A percentile compares a stretch with the other conserved stretches of the same genome.
Evolutionary conservation across 495 filamentous ascomycete genomes (phyloP).

Genomic region (Penicillium cinerascens): DNA sequence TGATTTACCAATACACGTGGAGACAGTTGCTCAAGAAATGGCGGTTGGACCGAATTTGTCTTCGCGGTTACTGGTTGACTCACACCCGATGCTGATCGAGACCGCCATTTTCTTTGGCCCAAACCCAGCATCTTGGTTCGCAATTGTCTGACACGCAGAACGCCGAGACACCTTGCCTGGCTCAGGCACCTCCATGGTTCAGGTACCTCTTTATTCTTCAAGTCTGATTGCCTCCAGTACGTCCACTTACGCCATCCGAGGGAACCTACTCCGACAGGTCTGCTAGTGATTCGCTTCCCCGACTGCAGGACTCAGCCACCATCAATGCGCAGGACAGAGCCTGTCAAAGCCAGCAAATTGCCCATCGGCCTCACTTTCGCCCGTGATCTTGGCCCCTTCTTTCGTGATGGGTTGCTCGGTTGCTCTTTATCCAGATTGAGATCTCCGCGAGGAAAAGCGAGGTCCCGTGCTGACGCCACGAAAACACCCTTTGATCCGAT

Average conservation of each 20-base stretch:
- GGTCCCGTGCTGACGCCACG: constrained; percentile 6
- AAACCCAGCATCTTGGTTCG: constrained; percentile 3
- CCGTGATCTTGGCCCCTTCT: constrained; percentile 3
- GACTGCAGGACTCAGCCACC: background rate
- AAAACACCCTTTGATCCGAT: background rate
- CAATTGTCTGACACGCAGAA: constrained; percentile 7
- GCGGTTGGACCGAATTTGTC: background rate
- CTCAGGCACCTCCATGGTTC: constrained; percentile 2
- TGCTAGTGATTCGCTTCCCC: background rate
- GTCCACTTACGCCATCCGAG: constrained; percentile 4
- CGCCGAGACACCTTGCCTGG: constrained; percentile 13
- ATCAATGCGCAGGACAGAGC: constrained; percentile 4
- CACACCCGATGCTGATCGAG: constrained; percentile 4
- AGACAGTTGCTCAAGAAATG: constrained; percentile 1
- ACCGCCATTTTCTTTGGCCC: constrained; percentile 1
- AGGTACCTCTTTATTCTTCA: constrained; percentile 2
- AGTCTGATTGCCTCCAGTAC: constrained; percentile 8
- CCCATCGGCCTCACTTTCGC: constrained; percentile 6
- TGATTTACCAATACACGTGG: constrained; percentile 16
- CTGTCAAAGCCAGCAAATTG: background rate
- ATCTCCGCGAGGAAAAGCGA: background rate
- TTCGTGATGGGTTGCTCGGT: constrained; percentile 7
- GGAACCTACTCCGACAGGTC: constrained; percentile 4
- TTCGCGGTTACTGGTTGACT: constrained; percentile 14
- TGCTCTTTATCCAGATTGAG: constrained; percentile 2